Percentiles rank a stretch among this genome's conserved stretches.
phyloP scores from a whole-genome alignment of 2,329 filamentous ascomycete species.

The Penicillium freii region DNA sequence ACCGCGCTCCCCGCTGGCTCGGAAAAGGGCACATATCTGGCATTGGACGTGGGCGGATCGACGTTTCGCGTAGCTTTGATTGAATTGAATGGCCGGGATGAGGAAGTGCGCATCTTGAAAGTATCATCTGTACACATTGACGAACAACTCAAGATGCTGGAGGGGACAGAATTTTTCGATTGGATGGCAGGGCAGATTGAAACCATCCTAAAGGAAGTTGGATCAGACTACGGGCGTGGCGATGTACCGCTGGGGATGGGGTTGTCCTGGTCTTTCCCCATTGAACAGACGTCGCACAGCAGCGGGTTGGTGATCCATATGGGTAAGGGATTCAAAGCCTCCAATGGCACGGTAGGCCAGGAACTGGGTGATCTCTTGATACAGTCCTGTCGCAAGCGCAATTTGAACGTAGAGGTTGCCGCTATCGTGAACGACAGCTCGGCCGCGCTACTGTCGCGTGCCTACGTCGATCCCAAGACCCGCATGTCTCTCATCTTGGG shows the following conservation, averaged over 20 bases:
- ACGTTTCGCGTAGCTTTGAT: slow-evolving; percentile 64
- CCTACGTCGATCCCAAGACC: slow-evolving; percentile 60
- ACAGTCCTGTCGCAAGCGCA: slow-evolving; percentile 54
- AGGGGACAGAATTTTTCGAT: slow-evolving; percentile 61
- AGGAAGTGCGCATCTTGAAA: slow-evolving; percentile 55
- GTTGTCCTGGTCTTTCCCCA: slow-evolving; percentile 65
- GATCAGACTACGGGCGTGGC: slow-evolving; percentile 41
- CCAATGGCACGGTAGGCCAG: slow-evolving; percentile 57
- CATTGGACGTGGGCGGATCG: slow-evolving; percentile 65
- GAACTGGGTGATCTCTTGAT: slow-evolving; percentile 61
- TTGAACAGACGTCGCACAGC: slow-evolving; percentile 62
- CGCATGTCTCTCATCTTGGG: slow-evolving; percentile 64
- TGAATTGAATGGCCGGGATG: slow-evolving; percentile 50
- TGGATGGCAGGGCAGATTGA: slow-evolving; percentile 64
- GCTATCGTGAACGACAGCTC: slow-evolving; percentile 65
- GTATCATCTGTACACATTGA: slow-evolving; percentile 58
- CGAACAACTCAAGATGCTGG: slow-evolving; percentile 53
- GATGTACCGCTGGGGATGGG: slow-evolving; percentile 54
- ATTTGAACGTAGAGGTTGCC: slow-evolving; percentile 58
- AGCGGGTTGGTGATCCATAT: slow-evolving; percentile 59
- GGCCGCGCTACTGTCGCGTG: slow-evolving; percentile 60
- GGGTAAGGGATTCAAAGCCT: slow-evolving; percentile 65
- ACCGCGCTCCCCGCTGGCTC: slow-evolving; percentile 59
- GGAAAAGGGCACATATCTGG: slow-evolving; percentile 60
- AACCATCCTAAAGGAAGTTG: slow-evolving; percentile 49